A percentile compares a stretch with the other conserved stretches of the same genome.
phyloP scores from a whole-genome alignment of 352 stramenopile genomes.

The Phytophthora boehmeriae region DNA sequence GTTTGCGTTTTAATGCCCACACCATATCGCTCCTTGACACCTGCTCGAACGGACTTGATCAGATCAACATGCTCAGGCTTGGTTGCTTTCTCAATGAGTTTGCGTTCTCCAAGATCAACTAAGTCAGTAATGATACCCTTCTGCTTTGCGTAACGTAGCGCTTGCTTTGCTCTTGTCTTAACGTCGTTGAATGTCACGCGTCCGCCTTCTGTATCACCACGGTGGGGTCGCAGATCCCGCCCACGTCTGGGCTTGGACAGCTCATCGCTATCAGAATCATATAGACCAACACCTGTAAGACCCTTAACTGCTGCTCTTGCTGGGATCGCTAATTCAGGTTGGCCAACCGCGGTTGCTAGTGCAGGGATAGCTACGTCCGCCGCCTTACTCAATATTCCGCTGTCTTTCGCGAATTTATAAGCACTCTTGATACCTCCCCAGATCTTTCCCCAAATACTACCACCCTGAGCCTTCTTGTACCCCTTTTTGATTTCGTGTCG shows the following conservation, averaged over 20 bases:
- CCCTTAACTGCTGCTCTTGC: neutral
- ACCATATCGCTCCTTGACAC: neutral
- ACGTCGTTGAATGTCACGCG: no score
- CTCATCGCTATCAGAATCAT: no score
- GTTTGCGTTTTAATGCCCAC: neutral
- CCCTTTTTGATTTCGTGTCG: conserved; percentile 9
- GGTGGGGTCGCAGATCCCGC: no score
- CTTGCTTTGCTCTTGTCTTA: no score
- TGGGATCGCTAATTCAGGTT: neutral
- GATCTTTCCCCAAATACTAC: conserved; percentile 20
- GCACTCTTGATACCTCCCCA: conserved; percentile 23
- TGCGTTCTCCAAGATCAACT: neutral
- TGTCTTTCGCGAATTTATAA: conserved; percentile 21
- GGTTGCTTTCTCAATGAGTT: neutral
- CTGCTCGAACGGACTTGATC: neutral
- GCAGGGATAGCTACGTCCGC: conserved; percentile 1
- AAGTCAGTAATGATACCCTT: conserved; percentile 1
- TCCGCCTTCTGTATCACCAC: no score
- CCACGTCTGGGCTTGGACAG: no score
- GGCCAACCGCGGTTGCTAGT: conserved; percentile 1
- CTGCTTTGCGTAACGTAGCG: conserved; percentile 1
- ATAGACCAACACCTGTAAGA: neutral
- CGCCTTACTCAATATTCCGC: neutral
- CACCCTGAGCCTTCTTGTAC: conserved; percentile 12
- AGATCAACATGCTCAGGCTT: neutral